Base-by-base conservation (phyloP, 169 alveolate genomes). In the Cyclospora cayetanensis region DNA sequence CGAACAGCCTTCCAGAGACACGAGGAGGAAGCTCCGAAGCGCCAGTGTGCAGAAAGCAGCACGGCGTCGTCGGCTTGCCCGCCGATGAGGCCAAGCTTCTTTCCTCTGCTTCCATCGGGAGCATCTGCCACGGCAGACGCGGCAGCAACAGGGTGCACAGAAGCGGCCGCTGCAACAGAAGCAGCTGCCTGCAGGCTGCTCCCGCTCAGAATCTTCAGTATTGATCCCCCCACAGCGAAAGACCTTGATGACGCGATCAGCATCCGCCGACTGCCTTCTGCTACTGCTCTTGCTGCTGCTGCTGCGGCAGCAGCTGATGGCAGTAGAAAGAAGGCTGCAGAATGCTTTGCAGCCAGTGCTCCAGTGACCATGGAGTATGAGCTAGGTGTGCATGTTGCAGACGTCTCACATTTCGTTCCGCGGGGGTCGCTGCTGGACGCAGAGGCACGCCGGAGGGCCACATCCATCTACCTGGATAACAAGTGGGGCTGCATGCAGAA, bases 341-440 rank as follows among this genome's bases (percentile, higher is more conserved):
- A 27, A n/a, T 4, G 60, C 35, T 22, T 46, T 5, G 84, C 29
- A 41, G 55, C 87, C 25, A 27, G 35, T 11, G 31, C 12, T 9
- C 31, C 74, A 60, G 35, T 5, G 27, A 43, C 87, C n/a, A 68
- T 43, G 43, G 68, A 37, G 85, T 96, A 93, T 90, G 97, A 95
- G 93, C 94, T 98, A 1, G 99, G 99, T 41, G 99, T 98, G 31
- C 99, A 98, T 92, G 98, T 98, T 34, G 99, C 99, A 0, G 99
- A 98, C 94, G 99, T 98, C 0, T 95, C 99, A 27, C 97, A 96
- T 93, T 98, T 97, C 94, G 99, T 98, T 0, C 96, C 93, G 79
- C 97, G 98, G 39, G 98, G 97, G 20, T 94, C 98, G 29, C 97
- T 96, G 27, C 96, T 98, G 0, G 99, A 98, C 95, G 96, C 95